These are phyloP conservation scores for Aspergillus sparsus DNA, from an alignment of 495 filamentous ascomycete genomes.

Conservation along the genomic window DNA sequence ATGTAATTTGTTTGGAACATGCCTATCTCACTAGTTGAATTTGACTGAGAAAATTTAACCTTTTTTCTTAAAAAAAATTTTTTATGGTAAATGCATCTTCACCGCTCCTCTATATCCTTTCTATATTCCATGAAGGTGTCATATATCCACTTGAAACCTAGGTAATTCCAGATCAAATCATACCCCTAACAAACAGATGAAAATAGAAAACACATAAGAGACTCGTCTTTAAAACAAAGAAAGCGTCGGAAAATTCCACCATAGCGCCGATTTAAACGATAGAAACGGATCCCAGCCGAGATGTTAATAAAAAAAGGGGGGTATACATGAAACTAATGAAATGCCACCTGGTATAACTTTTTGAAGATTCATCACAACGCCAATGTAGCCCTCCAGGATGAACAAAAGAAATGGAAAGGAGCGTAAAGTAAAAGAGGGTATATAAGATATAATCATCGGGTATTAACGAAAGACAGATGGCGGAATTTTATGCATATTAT, in stretches of 20 bases:
- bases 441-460: constrained; percentile 8
- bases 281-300: constrained; percentile 13
- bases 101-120: too few relatives aligned
- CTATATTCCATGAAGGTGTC: too few relatives aligned
- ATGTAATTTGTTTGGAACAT: too few relatives aligned
- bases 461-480: constrained; percentile 23
- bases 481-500: constrained; percentile 23
- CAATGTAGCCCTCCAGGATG: not conserved
- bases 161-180: too few relatives aligned
- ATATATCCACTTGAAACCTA: not conserved
- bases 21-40: too few relatives aligned
- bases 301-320: constrained; percentile 12
- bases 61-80: too few relatives aligned
- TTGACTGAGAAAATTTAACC: too few relatives aligned
- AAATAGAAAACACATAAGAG: constrained; percentile 4
- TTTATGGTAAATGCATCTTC: too few relatives aligned
- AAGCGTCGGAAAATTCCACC: not conserved
- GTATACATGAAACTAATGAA: constrained; percentile 20
- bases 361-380: constrained; percentile 5
- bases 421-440: constrained; percentile 7
- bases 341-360: constrained; percentile 9
- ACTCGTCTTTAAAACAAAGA: not conserved
- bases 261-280: constrained; percentile 2
- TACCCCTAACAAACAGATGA: not conserved
- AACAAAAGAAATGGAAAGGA: constrained; percentile 6